Percentiles rank a stretch among this genome's conserved stretches.
Conservation (phyloP, 2,329 filamentous ascomycete species). For the Emydomyces testavorans region DNA sequence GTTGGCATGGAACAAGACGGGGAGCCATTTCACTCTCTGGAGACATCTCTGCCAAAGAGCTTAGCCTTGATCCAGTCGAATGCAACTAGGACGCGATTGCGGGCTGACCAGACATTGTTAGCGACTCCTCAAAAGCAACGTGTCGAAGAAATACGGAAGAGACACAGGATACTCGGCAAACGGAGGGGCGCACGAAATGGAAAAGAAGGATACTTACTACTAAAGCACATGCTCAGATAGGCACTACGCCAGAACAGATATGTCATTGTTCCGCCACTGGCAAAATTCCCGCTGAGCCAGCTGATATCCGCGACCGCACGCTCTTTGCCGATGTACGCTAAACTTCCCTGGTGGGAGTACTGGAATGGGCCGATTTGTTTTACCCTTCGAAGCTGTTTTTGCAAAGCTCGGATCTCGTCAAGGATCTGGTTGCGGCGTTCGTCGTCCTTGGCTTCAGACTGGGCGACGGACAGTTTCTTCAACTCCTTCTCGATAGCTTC, state of each 20-base stretch:
- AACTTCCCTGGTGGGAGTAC: conserved; percentile 92
- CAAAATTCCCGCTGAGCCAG: conserved; percentile 95
- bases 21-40: conserved; percentile 32
- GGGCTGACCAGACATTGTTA: conserved; percentile 44
- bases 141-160: conserved; percentile 6
- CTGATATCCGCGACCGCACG: conserved; percentile 94
- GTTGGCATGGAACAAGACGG: neutral
- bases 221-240: conserved; percentile 99
- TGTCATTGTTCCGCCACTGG: conserved; percentile 82
- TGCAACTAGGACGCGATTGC: conserved; percentile 84
- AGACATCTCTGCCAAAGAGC: conserved; percentile 86
- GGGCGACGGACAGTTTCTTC: conserved; percentile 51
- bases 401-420: conserved; percentile 70
- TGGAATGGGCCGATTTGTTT: conserved; percentile 96
- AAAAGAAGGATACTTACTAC: conserved; percentile 56
- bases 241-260: conserved; percentile 98
- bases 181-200: neutral
- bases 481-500: conserved; percentile 69
- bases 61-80: conserved; percentile 97
- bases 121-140: conserved; percentile 16
- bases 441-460: conserved; percentile 55
- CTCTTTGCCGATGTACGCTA: conserved; percentile 97
- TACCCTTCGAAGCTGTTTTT: conserved; percentile 75
- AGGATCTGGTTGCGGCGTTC: conserved; percentile 48
- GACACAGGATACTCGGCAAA: too few species aligned